Evolutionary conservation across 73 alveolate genomes (phyloP).

Genomic region (Tetrahymena borealis): DNA sequence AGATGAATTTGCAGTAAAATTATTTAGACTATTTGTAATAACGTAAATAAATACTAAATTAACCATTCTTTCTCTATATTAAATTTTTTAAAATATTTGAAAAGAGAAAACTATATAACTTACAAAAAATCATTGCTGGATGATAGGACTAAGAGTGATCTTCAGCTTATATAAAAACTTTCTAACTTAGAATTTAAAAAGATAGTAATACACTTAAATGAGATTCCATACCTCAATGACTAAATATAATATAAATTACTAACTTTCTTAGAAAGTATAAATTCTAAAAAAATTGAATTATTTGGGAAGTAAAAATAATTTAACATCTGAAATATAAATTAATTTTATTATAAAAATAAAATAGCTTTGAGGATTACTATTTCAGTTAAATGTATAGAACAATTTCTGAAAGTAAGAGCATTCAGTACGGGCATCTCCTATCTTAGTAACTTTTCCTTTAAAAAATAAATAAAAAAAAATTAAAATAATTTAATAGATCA

Average conservation of each 20-base stretch:
- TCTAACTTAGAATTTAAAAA: not conserved
- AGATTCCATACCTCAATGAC: not conserved
- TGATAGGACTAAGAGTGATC: not conserved
- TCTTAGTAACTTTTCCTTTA: not conserved
- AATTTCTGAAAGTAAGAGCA: not conserved
- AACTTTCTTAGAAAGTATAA: not conserved
- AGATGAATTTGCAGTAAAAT: not conserved
- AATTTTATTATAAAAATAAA: not conserved
- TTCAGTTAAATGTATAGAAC: not conserved
- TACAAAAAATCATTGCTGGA: not conserved
- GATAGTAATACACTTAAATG: not conserved
- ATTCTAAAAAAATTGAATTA: not conserved
- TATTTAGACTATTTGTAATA: not conserved
- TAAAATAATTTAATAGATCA: not conserved
- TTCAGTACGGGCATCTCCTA: not conserved
- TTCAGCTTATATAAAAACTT: not conserved
- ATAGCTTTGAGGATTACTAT: not conserved
- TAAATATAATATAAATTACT: not conserved
- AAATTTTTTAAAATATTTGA: not conserved
- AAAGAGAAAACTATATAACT: not conserved
- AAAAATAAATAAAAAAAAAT: not conserved
- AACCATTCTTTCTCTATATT: not conserved
- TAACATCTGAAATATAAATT: not conserved
- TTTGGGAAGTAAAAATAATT: not conserved
- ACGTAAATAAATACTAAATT: not conserved